Percentiles rank a stretch among this genome's conserved stretches.
phyloP scores from a whole-genome alignment of 768 basidiomycete genomes.

The Agaricus blazei region DNA sequence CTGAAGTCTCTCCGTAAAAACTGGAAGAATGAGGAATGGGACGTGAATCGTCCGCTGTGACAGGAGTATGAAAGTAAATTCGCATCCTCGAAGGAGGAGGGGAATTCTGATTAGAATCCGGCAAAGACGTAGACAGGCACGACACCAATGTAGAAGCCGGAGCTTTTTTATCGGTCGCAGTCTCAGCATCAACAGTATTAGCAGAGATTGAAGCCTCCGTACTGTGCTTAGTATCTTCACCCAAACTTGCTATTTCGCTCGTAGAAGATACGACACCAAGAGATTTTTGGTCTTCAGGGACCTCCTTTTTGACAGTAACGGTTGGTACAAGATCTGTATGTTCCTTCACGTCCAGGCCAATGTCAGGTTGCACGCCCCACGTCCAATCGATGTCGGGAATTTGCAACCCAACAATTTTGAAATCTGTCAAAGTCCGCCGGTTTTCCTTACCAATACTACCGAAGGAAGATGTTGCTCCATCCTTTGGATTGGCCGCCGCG shows the following conservation, averaged over 20 bases:
- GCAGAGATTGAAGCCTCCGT: constrained; percentile 21
- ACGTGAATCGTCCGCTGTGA: constrained; percentile 74
- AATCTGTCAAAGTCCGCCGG: constrained; percentile 92
- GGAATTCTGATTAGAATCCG: constrained; percentile 31
- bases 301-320: constrained; percentile 30
- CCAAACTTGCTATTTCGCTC: constrained; percentile 23
- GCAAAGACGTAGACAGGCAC: constrained; percentile 22
- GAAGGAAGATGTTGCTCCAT: constrained; percentile 41
- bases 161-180: constrained; percentile 24
- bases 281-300: constrained; percentile 7
- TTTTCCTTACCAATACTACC: constrained; percentile 69
- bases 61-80: constrained; percentile 90
- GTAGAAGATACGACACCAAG: constrained; percentile 12
- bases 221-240: constrained; percentile 20
- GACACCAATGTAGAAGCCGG: constrained; percentile 12
- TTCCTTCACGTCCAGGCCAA: constrained; percentile 13
- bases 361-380: constrained; percentile 65
- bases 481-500: constrained; percentile 42
- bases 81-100: constrained; percentile 76
- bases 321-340: constrained; percentile 1
- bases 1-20: constrained; percentile 30
- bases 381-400: constrained; percentile 80
- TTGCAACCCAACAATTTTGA: constrained; percentile 91
- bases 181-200: constrained; percentile 21
- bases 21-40: constrained; percentile 61